Percentiles rank a stretch among this genome's conserved stretches.
phyloP scores from a whole-genome alignment of 495 filamentous ascomycete species.

The Hyaloscypha bicolor region DNA sequence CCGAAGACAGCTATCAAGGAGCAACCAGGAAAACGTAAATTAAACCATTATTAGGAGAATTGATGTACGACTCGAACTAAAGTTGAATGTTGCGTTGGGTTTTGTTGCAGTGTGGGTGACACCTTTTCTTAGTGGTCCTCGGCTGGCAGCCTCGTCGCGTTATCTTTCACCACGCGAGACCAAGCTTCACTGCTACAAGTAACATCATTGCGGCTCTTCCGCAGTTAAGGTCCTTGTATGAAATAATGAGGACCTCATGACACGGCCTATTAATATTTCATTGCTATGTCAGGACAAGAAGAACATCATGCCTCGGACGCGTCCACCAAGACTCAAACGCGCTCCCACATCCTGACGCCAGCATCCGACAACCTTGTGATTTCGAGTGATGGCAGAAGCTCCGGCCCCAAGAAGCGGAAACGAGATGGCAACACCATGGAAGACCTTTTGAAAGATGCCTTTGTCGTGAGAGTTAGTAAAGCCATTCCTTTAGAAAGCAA shows the following conservation, averaged over 20 bases:
- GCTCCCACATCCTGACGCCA: conserved; percentile 37
- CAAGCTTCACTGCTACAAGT: not conserved
- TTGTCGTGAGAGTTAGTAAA: conserved; percentile 48
- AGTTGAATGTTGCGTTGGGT: no score
- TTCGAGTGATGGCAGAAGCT: conserved; percentile 18
- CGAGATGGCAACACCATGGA: conserved; percentile 42
- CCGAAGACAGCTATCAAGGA: no score
- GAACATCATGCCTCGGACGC: conserved; percentile 27
- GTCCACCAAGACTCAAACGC: conserved; percentile 24
- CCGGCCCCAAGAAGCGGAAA: conserved; percentile 29
- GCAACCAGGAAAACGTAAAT: no score
- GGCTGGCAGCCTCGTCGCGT: not conserved
- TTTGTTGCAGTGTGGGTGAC: no score
- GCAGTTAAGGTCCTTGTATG: conserved; percentile 4
- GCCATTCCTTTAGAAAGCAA: conserved; percentile 26
- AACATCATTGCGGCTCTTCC: conserved; percentile 8
- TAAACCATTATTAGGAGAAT: no score
- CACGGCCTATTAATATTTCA: conserved; percentile 28
- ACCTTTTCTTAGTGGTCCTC: not conserved
- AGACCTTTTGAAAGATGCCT: conserved; percentile 48
- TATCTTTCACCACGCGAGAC: not conserved
- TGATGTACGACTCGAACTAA: no score
- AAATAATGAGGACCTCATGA: conserved; percentile 24
- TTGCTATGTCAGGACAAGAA: conserved; percentile 33
- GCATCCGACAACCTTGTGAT: conserved; percentile 35